These are phyloP conservation scores for Plasmodium sp. DNA, from an alignment of 169 alveolate species.

Conservation along the genomic window DNA sequence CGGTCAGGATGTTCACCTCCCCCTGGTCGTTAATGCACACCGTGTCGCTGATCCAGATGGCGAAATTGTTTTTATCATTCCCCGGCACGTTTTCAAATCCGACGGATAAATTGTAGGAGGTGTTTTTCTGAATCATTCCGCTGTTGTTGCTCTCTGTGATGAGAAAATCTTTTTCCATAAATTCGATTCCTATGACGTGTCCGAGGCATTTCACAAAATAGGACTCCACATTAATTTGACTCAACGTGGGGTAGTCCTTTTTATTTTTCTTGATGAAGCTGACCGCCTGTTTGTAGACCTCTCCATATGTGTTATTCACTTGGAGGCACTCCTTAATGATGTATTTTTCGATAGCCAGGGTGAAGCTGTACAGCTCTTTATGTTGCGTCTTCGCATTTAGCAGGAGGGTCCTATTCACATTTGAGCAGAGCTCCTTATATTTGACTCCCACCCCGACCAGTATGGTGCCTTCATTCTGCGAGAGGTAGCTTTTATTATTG, in stretches of 20 bases:
- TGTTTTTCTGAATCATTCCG: slow-evolving; percentile 81
- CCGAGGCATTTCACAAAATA: slow-evolving; percentile 87
- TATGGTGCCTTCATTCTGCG: slow-evolving; percentile 84
- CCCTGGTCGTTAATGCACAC: slow-evolving; percentile 84
- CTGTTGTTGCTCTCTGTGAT: slow-evolving; percentile 56
- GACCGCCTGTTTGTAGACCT: slow-evolving; percentile 78
- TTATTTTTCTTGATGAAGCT: slow-evolving; percentile 73
- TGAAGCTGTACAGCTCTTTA: slow-evolving; percentile 81
- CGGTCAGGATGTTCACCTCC: slow-evolving; percentile 80
- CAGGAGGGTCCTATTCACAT: slow-evolving; percentile 83
- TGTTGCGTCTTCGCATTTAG: slow-evolving; percentile 82
- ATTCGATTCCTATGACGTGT: slow-evolving; percentile 91
- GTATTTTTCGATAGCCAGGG: slow-evolving; percentile 77
- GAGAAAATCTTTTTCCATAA: slow-evolving; percentile 81
- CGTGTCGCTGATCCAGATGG: slow-evolving; percentile 93
- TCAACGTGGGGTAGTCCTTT: not conserved
- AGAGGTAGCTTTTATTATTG: slow-evolving; percentile 78
- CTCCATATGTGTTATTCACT: slow-evolving; percentile 76
- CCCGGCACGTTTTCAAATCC: slow-evolving; percentile 86
- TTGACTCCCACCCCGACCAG: slow-evolving; percentile 83
- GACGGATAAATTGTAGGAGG: slow-evolving; percentile 87
- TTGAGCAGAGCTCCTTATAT: slow-evolving; percentile 82
- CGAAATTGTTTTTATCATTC: slow-evolving; percentile 81
- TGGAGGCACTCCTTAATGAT: slow-evolving; percentile 76
- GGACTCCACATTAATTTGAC: slow-evolving; percentile 34